phyloP scores from a whole-genome alignment of 805 yeast genomes.

The Kuraishia borneana region DNA sequence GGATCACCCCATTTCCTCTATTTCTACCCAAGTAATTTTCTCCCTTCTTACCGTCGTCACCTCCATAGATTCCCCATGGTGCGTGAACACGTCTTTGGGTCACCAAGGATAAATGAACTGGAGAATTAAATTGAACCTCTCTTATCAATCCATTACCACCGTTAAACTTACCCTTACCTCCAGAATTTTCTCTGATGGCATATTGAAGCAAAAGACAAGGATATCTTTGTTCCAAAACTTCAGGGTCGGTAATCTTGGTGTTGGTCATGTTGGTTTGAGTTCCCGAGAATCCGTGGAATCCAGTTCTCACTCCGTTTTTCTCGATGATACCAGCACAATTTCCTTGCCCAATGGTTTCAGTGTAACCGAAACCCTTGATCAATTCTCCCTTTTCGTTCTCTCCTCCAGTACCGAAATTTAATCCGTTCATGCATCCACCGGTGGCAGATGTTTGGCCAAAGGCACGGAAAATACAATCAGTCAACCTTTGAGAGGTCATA shows the following conservation, averaged over 20 bases:
- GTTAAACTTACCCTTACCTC: conserved; percentile 35
- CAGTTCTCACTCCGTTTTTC: conserved; percentile 34
- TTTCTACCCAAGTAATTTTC: conserved; percentile 23
- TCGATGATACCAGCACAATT: conserved; percentile 1
- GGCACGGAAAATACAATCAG: conserved; percentile 74
- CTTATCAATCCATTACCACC: conserved; percentile 45
- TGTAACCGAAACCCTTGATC: conserved; percentile 37
- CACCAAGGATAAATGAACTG: conserved; percentile 29
- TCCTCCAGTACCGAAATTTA: conserved; percentile 64
- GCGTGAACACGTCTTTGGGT: conserved; percentile 42
- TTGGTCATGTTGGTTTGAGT: conserved; percentile 46
- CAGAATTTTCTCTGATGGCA: conserved; percentile 30
- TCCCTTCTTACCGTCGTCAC: conserved; percentile 40
- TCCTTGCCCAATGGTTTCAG: conserved; percentile 29
- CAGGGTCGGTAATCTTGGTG: conserved; percentile 45
- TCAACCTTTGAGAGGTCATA: conserved; percentile 79
- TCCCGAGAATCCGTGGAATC: conserved; percentile 32
- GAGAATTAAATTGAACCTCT: conserved; percentile 32
- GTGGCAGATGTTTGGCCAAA: conserved; percentile 80
- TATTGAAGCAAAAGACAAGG: conserved; percentile 37
- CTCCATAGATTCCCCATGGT: conserved; percentile 47
- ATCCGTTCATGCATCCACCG: conserved; percentile 83
- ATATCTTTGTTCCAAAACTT: conserved; percentile 38
- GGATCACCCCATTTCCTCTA: conserved; percentile 13
- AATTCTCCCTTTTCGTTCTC: conserved; percentile 21